Base-by-base conservation (phyloP, 768 basidiomycete species). In the Lentinula aciculospora region DNA sequence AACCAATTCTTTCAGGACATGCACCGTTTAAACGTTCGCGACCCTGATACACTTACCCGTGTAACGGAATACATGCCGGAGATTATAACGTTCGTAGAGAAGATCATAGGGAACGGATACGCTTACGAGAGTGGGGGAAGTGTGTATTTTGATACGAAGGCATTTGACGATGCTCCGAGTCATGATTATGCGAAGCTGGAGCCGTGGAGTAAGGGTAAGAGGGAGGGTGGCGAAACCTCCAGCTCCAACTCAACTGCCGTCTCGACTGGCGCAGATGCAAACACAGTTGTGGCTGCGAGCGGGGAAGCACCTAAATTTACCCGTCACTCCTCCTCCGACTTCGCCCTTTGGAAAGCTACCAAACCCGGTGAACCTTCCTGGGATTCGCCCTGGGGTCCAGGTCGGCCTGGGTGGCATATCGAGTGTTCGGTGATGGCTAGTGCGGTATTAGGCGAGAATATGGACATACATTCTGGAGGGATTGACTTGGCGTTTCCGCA, bases 361-460 rank as follows among this genome's bases (percentile, higher is more conserved):
- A 96, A 94, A 75, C 84, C 93, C 2, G 97, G 97, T 6, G 97
- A 99, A 70, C 97, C 97, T 2, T 87, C 87, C 3, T 99, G 97
- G 96, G 84, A 88, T 0, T 97, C 94, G 10, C 89, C 93, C 4
- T 99, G 97, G 97, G 97, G 97, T 17, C 76, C 76, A 40, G 94
- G 95, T n/a, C 81, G 96, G 42, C 96, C 96, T 3, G 96, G 96
- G 15, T 99, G 96, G 96, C 96, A 99, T 69, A 98, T 99, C 58
- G 96, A 99, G 70, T 99, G 96, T 73, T 95, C 92, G 3, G 96
- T 97, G 32, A 99, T 99, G 96, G 95, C 95, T 17, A 89, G 85
- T 62, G 94, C 88, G 31, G 77, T 98, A 48, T 76, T 98, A 45
- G 96, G 95, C 2, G 81, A 86, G 57, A 88, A 85, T 58, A 91